A percentile compares a stretch with the other conserved stretches of the same genome.
phyloP scores from a whole-genome alignment of 495 filamentous ascomycete species.

The Xanthoparmelia taractica region DNA sequence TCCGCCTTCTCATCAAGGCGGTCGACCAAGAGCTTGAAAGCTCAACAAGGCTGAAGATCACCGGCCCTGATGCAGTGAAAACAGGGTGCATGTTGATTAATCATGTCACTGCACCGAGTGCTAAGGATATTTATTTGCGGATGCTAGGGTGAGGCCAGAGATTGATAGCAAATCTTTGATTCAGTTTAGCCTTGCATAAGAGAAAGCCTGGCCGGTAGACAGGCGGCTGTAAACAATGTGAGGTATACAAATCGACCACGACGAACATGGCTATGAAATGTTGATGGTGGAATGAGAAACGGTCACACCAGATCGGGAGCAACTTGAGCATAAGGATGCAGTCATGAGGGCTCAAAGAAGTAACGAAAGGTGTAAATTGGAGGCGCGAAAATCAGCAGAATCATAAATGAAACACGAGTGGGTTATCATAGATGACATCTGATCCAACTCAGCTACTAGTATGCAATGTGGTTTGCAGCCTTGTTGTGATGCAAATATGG shows the following conservation, averaged over 20 bases:
- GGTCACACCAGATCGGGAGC: background rate
- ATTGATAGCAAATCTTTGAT: background rate
- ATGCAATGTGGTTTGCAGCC: background rate
- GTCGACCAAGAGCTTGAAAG: background rate
- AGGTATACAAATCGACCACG: background rate
- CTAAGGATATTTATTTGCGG: background rate
- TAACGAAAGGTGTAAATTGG: background rate
- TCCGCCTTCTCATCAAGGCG: background rate
- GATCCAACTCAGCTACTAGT: background rate
- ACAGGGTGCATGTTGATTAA: background rate
- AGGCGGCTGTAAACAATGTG: background rate
- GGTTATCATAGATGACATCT: background rate
- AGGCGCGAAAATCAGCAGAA: too few relatives aligned
- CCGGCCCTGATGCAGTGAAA: background rate
- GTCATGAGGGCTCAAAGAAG: background rate
- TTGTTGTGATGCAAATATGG: background rate
- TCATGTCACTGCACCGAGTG: background rate
- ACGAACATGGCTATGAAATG: background rate
- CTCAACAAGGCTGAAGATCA: background rate
- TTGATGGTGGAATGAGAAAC: too few relatives aligned
- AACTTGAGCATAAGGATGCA: background rate
- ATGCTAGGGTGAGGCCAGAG: background rate
- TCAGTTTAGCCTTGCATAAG: background rate
- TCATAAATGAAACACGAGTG: background rate
- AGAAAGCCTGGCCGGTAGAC: background rate